Conservation (phyloP, 371 early-diverging fungal species). For the Mucor ambiguus region DNA sequence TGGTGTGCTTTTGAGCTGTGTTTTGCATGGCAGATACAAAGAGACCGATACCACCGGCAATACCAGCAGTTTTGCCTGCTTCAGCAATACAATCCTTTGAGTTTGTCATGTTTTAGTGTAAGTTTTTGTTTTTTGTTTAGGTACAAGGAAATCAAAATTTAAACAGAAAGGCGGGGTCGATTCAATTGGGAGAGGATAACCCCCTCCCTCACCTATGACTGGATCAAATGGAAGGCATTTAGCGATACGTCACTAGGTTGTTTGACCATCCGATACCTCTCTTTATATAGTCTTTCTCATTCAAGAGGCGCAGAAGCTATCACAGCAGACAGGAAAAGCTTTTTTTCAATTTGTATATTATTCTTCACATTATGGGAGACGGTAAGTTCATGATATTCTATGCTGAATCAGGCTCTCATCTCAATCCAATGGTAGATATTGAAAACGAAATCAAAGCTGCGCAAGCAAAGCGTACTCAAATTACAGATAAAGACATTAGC, state of each 20-base stretch:
- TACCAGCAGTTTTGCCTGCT: slow-evolving; percentile 57
- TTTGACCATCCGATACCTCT: neutral
- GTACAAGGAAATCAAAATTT: slow-evolving; percentile 5
- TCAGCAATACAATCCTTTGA: slow-evolving; percentile 58
- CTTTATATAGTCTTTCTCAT: neutral
- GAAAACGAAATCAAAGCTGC: slow-evolving; percentile 66
- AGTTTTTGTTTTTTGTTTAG: slow-evolving; percentile 8
- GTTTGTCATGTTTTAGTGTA: slow-evolving; percentile 38
- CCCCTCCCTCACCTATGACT: slow-evolving; percentile 4
- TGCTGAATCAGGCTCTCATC: neutral
- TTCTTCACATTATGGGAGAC: slow-evolving; percentile 1
- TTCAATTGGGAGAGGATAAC: neutral
- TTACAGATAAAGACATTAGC: slow-evolving; percentile 47
- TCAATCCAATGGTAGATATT: slow-evolving; percentile 39
- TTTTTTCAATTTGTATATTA: neutral
- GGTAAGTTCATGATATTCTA: neutral
- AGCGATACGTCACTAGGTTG: neutral
- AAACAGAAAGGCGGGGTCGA: slow-evolving; percentile 2
- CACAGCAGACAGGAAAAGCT: neutral
- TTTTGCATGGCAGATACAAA: slow-evolving; percentile 76
- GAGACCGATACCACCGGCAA: slow-evolving; percentile 70
- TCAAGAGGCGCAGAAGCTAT: slow-evolving; percentile 3
- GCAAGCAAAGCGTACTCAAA: slow-evolving; percentile 56
- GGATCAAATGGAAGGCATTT: neutral
- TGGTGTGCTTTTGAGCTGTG: slow-evolving; percentile 62